Evolutionary conservation across 805 yeast species (phyloP), one percentile per base, ranked within the genome.

Genomic region (Priceomyces castillae): DNA sequence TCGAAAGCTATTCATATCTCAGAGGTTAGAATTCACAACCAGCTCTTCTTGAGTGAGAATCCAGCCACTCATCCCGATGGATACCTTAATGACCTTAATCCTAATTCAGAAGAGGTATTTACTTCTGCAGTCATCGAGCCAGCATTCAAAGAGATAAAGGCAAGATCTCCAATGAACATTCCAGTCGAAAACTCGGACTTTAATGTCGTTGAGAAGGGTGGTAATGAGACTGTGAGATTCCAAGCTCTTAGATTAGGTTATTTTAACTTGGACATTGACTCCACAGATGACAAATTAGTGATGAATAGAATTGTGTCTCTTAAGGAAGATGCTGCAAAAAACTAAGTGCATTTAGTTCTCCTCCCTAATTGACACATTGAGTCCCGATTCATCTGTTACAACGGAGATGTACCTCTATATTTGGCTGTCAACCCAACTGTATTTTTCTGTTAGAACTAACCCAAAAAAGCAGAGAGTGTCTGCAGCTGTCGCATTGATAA

Each of bases 211-310:
- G 97, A 94, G 62, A 75, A 77, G 47, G 66, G 67, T 31, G 75
- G 75, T 26, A 68, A 74, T 49, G 95, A 90, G 64, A 78, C 90
- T n/a, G 89, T 87, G 25, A 81, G 99, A 67, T 94, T 94, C 89
- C 99, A 94, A 73, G 99, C 96, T 23, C 78, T 94, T 66, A 82
- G 99, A 70, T 92, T 88, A 37, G 99, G 99, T 23, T 94, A 94
- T 67, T 94, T 90, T 79, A 83, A 96, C 59, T 64, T 89, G 62
- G 99, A 94, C 63, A 79, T 77, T 53, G 97, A 92, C 50, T 69
- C 87, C 44, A 68, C 74, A 7, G 74, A 69, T 15, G 83, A 78
- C 22, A 74, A 71, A 46, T 68, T 90, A 50, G 76, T 94, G 26
- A 73, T 94, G 61, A 94, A 94, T 71, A 80, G 97, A 64, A 89